Evolutionary conservation across 2,329 filamentous ascomycete species (phyloP).

Genomic region (Talaromyces marneffei): DNA sequence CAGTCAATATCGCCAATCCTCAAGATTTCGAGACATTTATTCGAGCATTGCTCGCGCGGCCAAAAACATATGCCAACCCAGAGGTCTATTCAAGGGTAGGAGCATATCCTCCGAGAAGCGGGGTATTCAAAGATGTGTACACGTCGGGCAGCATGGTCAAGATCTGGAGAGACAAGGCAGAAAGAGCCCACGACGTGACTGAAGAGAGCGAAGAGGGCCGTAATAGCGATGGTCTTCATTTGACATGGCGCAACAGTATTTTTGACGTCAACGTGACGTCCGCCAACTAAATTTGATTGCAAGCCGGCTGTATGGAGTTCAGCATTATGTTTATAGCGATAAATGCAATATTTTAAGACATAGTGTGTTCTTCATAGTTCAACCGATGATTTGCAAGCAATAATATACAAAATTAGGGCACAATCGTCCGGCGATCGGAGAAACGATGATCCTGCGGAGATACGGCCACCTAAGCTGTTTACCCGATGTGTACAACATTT

Average conservation of each 20-base stretch:
- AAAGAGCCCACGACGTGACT: constrained; percentile 62
- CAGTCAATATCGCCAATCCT: constrained; percentile 75
- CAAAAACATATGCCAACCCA: constrained; percentile 66
- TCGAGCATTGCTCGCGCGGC: constrained; percentile 70
- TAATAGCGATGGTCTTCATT: constrained; percentile 43
- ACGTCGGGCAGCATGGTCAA: constrained; percentile 84
- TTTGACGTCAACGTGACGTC: constrained; percentile 48
- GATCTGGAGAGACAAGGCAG: constrained; percentile 77
- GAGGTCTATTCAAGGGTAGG: constrained; percentile 71
- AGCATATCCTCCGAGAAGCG: constrained; percentile 54
- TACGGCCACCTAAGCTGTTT: constrained; percentile 13
- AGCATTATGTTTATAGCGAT: not conserved
- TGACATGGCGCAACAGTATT: constrained; percentile 69
- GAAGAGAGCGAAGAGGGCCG: constrained; percentile 56
- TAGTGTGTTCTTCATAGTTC: not conserved
- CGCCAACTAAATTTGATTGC: not conserved
- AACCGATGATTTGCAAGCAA: not conserved
- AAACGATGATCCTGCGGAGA: constrained; percentile 13
- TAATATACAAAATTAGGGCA: not conserved
- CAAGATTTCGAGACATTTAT: constrained; percentile 75
- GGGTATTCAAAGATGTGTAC: constrained; percentile 76
- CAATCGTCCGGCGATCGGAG: not conserved
- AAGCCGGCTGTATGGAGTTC: not conserved
- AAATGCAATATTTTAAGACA: not conserved
- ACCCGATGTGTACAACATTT: not conserved